Evolutionary conservation across 306 rosid genomes (phyloP).

Genomic region (Acacia crassicarpa): DNA sequence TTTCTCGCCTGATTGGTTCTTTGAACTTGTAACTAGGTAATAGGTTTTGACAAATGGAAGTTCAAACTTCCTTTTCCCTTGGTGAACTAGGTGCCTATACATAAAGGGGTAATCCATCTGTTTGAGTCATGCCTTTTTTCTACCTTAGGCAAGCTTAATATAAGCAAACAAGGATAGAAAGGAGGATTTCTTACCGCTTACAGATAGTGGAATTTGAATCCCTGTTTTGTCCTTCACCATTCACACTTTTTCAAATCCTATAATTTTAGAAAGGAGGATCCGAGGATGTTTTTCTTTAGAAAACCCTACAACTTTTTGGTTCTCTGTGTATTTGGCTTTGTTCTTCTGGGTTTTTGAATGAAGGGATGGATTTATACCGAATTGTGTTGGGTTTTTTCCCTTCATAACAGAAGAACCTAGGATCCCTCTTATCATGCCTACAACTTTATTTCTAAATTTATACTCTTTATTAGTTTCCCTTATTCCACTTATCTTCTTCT

Average conservation of each 20-base stretch:
- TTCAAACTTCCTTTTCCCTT: not conserved
- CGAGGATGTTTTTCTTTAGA: not conserved
- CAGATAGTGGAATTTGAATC: not conserved
- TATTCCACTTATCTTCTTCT: not conserved
- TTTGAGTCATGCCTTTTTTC: not conserved
- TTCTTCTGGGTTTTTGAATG: not conserved
- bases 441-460: not conserved
- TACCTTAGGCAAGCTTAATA: not conserved
- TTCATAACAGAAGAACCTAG: not conserved
- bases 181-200: not conserved
- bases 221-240: not conserved
- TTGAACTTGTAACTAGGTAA: conserved; percentile 3
- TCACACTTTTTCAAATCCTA: not conserved
- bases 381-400: not conserved
- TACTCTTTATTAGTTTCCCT: not conserved
- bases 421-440: not conserved
- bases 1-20: conserved; percentile 6
- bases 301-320: not conserved
- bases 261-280: not conserved
- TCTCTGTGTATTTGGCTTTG: not conserved
- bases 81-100: not conserved
- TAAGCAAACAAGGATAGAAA: not conserved
- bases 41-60: conserved; percentile 7
- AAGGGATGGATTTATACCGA: not conserved
- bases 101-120: not conserved